Base-by-base conservation (phyloP, 192 early-diverging fungal genomes). In the Backusella parvicylindrica region DNA sequence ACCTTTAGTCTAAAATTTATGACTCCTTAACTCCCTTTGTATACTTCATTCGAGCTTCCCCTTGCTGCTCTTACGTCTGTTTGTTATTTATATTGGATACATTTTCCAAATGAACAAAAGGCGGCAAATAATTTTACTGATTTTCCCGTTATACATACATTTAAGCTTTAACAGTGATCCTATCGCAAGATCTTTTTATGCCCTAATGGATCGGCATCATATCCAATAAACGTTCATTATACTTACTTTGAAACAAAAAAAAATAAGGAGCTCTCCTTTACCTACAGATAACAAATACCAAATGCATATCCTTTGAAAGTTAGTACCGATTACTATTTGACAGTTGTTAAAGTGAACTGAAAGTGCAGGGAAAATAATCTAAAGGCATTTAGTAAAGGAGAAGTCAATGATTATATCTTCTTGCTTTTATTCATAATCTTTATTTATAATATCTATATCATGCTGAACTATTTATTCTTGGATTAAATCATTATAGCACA, bases 281-380 rank as follows among this genome's bases (percentile, higher is more conserved):
- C 23, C 12, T 28, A 60, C 53, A 60, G 26, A 60, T 60, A 60
- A 26, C 23, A 28, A 60, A 28, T 4, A 60, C 12, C 12, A 4
- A 60, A 60, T 60, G 53, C 26, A 13, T 26, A 23, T 5, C 23
- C 26, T 60, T 60, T 60, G 26, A 12, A 50, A 60, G 11, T 12
- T 60, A 60, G 53, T 60, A 60, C 28, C 53, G 11, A 28, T 60
- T 28, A 60, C 28, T 60, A 60, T 60, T 60, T 60, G 53, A 60
- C 53, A 60, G 53, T 60, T 60, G 26, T 60, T 60, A 60, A 60
- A 60, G 23, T 60, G 53, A 60, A 60, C 53, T 60, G 23, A 60
- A 28, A 23, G 53, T 60, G 53, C 53, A 60, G 53, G 53, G 53
- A 60, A 28, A 60, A 4, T 23, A 60, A 60, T 60, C 53, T 60